phyloP scores from a whole-genome alignment of 2,329 filamentous ascomycete species.

The Sarocladium brachiariae region DNA sequence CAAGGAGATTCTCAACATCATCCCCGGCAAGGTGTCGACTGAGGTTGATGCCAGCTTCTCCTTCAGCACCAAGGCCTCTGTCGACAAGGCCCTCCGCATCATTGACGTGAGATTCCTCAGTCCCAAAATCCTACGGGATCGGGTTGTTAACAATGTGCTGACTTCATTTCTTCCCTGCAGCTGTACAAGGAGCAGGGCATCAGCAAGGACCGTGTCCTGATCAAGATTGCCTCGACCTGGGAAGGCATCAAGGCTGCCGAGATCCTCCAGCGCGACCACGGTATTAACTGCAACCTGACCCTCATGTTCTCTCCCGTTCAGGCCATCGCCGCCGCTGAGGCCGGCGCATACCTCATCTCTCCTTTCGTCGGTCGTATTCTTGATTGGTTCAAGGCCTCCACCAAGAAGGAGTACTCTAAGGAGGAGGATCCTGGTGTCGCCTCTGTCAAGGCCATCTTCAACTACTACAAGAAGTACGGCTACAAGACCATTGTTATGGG shows the following conservation, averaged over 20 bases:
- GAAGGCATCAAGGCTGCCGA: conserved; percentile 98
- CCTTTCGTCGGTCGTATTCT: conserved; percentile 99
- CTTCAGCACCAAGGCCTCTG: conserved; percentile 86
- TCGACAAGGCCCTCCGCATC: conserved; percentile 94
- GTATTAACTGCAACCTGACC: conserved; percentile 97
- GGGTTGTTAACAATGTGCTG: conserved; percentile 3
- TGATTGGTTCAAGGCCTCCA: conserved; percentile 97
- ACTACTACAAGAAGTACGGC: conserved; percentile 99
- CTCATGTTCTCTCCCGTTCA: conserved; percentile 96
- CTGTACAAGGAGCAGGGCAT: conserved; percentile 93
- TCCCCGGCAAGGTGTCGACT: conserved; percentile 97
- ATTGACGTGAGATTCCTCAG: conserved; percentile 63
- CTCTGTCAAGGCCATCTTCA: conserved; percentile 90
- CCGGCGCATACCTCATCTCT: conserved; percentile 93
- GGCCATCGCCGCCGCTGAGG: conserved; percentile 94
- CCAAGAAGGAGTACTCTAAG: conserved; percentile 87
- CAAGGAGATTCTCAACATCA: conserved; percentile 92
- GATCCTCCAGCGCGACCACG: conserved; percentile 92
- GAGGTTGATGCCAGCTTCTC: conserved; percentile 96
- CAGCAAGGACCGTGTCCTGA: conserved; percentile 87
- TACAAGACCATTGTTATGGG: conserved; percentile 99
- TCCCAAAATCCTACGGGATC: no score
- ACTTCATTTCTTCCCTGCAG: conserved; percentile 37
- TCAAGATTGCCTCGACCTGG: conserved; percentile 99
- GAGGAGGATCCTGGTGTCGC: conserved; percentile 93